Base-by-base conservation (phyloP, 2,329 filamentous ascomycete species). In the Thelonectria rubi region DNA sequence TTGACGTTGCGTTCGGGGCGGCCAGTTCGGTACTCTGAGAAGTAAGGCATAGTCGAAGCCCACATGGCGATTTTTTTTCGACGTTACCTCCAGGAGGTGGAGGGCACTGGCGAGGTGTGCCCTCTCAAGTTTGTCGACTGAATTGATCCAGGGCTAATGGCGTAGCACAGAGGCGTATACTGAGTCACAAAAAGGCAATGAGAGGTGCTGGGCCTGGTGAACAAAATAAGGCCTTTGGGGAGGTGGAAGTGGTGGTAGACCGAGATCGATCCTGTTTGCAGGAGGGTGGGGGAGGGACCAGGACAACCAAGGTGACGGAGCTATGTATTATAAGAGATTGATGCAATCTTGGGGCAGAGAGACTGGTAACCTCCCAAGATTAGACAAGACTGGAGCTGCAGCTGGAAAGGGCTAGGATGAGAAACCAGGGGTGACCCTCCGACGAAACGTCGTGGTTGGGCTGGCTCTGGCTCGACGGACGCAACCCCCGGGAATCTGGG, bases 401-500 rank as follows among this genome's bases (percentile, higher is more conserved):
- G 64, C 69, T 66, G 69, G 67, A 63, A 55, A 61, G 40, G 65
- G 67, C 68, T 67, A 69, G 69, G 69, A 68, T 63, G 58, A 49
- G 67, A 58, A 65, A 72, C 71, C 71, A 69, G 70, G 69, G 63
- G 69, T 62, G 60, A 61, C 67, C 67, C 66, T 56, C 68, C 62
- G 66, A 66, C 65, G 60, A 62, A 69, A 68, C 55, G 49, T 65
- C 61, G 61, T 58, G 50, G 63, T 69, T 66, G 67, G 62, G 61
- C 59, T 69, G 63, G 57, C 21, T 62, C 63, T 69, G 67, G 70
- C 62, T 69, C 63, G 65, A 62, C 69, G 66, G 68, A 58, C 69
- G 67, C 69, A 64, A 67, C 61, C 69, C 69, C 70, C 69, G 64
- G 67, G 66, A 72, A 72, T 72, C 70, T 72, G 70, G 70, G 70